These are phyloP conservation scores for Zymoseptoria tritici DNA, from an alignment of 2,329 filamentous ascomycete species.

Conservation along the genomic window DNA sequence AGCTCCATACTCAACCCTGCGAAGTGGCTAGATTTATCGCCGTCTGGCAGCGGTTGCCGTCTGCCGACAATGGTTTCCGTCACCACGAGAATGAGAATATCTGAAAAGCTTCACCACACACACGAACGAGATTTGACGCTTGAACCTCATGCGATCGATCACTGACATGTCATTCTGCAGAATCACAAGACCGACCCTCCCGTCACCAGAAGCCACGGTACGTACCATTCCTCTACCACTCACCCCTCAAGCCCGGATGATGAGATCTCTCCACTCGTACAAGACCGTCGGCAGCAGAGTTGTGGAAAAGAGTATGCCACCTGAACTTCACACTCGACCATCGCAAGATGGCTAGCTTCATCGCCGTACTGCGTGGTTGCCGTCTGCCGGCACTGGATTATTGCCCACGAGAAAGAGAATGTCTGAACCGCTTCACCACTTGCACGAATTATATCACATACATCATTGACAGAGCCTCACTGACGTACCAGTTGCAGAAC, in stretches of 20 bases:
- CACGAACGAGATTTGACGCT: neutral
- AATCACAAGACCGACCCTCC: too few species aligned
- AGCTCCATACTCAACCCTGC: neutral
- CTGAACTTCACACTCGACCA: neutral
- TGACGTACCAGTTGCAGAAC: neutral
- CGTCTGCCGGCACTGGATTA: neutral
- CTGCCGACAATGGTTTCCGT: neutral
- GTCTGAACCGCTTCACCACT: neutral
- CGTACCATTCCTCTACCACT: too few species aligned
- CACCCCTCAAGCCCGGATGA: too few species aligned
- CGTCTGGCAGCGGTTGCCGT: neutral
- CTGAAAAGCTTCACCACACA: neutral
- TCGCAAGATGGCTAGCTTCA: neutral
- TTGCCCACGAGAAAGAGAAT: too few species aligned
- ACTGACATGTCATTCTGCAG: too few species aligned
- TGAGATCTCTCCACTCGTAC: neutral
- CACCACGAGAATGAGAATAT: neutral
- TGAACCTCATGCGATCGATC: too few species aligned
- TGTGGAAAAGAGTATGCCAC: neutral
- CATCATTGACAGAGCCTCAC: neutral
- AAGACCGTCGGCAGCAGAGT: neutral
- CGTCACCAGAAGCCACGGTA: too few species aligned
- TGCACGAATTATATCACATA: neutral
- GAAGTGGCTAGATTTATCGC: neutral
- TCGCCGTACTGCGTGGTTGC: neutral